Conservation (phyloP, 202 grass and related monocot species). For the Tripidium arundinaceum region DNA sequence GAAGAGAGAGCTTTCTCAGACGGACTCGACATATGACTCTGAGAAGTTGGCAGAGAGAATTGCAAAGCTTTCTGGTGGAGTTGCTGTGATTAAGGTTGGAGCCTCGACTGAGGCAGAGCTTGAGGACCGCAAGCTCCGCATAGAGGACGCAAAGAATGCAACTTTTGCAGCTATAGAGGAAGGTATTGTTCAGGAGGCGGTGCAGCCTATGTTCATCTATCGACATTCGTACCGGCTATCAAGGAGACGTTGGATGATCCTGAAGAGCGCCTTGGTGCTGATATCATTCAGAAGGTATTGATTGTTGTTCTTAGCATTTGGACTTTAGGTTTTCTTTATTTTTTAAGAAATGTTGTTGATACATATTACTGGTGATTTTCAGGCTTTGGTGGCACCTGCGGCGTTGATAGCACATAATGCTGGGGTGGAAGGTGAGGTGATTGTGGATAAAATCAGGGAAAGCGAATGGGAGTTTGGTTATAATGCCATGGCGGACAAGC, state of each 20-base stretch:
- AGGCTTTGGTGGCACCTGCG: slow-evolving; percentile 76
- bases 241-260: slow-evolving; percentile 87
- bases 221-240: slow-evolving; percentile 60
- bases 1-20: slow-evolving; percentile 89
- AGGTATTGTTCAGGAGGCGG: slow-evolving; percentile 90
- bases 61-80: slow-evolving; percentile 65
- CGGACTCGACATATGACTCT: slow-evolving; percentile 52
- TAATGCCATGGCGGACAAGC: slow-evolving; percentile 82
- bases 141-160: slow-evolving; percentile 97
- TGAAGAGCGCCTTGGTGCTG: slow-evolving; percentile 88
- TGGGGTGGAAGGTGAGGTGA: slow-evolving; percentile 90
- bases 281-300: slow-evolving; percentile 96
- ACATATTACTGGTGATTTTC: not conserved
- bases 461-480: slow-evolving; percentile 89
- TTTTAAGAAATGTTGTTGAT: not conserved
- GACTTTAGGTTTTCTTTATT: not conserved
- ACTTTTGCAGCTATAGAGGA: slow-evolving; percentile 97
- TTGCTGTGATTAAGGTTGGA: slow-evolving; percentile 77
- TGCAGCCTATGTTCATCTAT: slow-evolving; percentile 87
- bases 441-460: slow-evolving; percentile 74
- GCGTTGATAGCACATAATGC: slow-evolving; percentile 87
- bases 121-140: slow-evolving; percentile 87
- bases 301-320: not conserved
- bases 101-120: slow-evolving; percentile 90
- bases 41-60: slow-evolving; percentile 66